These are phyloP conservation scores for Teunomyces pallodes DNA, from an alignment of 805 yeast genomes.

Conservation along the genomic window DNA sequence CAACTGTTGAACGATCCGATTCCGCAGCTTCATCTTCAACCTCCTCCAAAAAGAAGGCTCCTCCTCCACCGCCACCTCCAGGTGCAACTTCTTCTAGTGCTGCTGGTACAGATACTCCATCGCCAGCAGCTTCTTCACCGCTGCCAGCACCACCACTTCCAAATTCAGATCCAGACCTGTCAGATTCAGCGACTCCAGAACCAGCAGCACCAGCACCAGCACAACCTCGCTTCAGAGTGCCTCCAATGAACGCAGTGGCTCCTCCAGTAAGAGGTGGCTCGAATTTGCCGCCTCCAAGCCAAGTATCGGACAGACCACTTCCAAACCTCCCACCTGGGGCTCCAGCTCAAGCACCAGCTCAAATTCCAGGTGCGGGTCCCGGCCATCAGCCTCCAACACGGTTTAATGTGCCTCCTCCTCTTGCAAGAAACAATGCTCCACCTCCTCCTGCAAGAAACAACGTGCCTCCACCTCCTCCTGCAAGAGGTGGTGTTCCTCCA, in stretches of 20 bases:
- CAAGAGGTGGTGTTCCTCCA: slow-evolving; percentile 11
- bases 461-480: slow-evolving; percentile 19
- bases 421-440: slow-evolving; percentile 11
- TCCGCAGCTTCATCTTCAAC: slow-evolving; percentile 15
- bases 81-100: slow-evolving; percentile 11
- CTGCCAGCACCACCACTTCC: slow-evolving; percentile 12
- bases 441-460: slow-evolving; percentile 10
- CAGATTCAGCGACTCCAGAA: slow-evolving; percentile 9
- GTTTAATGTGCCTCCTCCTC: slow-evolving; percentile 7
- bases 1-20: slow-evolving; percentile 1
- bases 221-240: slow-evolving; percentile 32
- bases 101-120: slow-evolving; percentile 2
- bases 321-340: slow-evolving; percentile 14
- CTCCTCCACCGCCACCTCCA: slow-evolving; percentile 43
- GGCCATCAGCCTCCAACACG: slow-evolving; percentile 8
- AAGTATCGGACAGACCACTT: slow-evolving; percentile 12
- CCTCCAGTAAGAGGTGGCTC: slow-evolving; percentile 27
- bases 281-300: slow-evolving; percentile 19
- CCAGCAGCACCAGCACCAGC: slow-evolving; percentile 12
- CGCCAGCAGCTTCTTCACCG: slow-evolving; percentile 8
- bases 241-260: slow-evolving; percentile 31
- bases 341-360: not conserved
- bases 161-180: slow-evolving; percentile 6
- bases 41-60: slow-evolving; percentile 32
- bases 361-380: slow-evolving; percentile 12